Conservation (phyloP, 1,139 yeast species). For the Saccharomycopsis hybrid region DNA sequence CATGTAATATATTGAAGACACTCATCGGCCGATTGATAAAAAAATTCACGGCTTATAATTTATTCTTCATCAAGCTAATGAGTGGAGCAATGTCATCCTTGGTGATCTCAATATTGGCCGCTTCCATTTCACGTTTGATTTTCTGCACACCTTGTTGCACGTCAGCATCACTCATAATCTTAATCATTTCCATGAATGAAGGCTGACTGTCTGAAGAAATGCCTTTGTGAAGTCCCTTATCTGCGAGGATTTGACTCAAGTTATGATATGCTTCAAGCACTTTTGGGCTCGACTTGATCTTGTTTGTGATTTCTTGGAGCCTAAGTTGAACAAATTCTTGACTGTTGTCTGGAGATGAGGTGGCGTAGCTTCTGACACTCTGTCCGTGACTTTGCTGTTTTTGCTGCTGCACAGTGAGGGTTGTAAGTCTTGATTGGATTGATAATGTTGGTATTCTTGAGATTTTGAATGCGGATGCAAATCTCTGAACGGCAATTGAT, state of each 20-base stretch:
- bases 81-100: slow-evolving; percentile 18
- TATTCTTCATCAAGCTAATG: slow-evolving; percentile 11
- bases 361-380: slow-evolving; percentile 8
- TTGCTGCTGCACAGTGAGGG: neutral
- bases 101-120: slow-evolving; percentile 15
- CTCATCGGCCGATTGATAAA: no score
- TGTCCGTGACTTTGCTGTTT: no score
- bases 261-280: slow-evolving; percentile 14
- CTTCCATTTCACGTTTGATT: slow-evolving; percentile 15
- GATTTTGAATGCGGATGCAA: no score
- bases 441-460: neutral
- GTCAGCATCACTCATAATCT: slow-evolving; percentile 16
- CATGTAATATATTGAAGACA: no score
- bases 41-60: neutral
- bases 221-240: slow-evolving; percentile 5
- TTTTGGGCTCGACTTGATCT: slow-evolving; percentile 10
- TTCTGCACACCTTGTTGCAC: slow-evolving; percentile 11
- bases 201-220: slow-evolving; percentile 6
- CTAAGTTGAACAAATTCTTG: slow-evolving; percentile 16
- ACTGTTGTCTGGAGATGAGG: slow-evolving; percentile 15
- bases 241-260: slow-evolving; percentile 1
- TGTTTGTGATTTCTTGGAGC: slow-evolving; percentile 13
- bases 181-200: slow-evolving; percentile 14
- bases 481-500: no score
- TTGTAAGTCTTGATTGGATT: neutral